Base-by-base conservation (phyloP, 257 asterid genomes). In the Przewalskia tangutica region DNA sequence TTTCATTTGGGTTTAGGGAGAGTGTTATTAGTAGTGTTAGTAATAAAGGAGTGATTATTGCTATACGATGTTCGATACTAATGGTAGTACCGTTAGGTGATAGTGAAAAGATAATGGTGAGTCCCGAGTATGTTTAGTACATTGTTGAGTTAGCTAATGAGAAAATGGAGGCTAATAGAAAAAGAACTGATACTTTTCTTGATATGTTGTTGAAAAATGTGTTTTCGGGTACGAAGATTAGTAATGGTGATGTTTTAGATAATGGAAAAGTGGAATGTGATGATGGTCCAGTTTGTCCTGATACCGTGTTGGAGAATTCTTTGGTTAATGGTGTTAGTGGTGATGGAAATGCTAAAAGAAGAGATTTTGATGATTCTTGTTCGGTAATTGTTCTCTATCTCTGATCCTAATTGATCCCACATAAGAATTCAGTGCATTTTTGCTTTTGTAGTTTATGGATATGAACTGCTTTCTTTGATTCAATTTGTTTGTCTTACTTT, bases 1-100 rank as follows among this genome's bases (percentile, higher is more conserved):
- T 96, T 63, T 87, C 94, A 2, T 89, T 88, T 68, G 99, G 99
- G 82, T 96, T 96, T 87, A 91, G 98, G 70, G 98, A 96, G 93
- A 92, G 97, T 82, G 99, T 98, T 80, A 93, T 96, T 84, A 96
- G 98, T 5, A 91, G 90, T 83, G 91, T 84, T 73, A 38, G 5
- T 73, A 90, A 92, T 65, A 95, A 93, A 89, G 89, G 99, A 79
- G 90, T 91, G 46, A 96, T 94, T 42, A 84, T 94, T 75, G 95
- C 95, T 4, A 88, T 96, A 36, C 84, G 98, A 82, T 93, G 99
- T 80, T 94, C 98, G 51, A 96, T 96, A 42, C 83, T 98, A 40
- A 27, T 96, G 90, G 99, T 94, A 85, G 98, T 92, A 51, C 99
- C 98, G 4, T 85, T 94, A 80, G 98, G 99, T 14, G 89, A 85